phyloP scores from a whole-genome alignment of 2,329 filamentous ascomycete species.

The Fusarium tuaranense region DNA sequence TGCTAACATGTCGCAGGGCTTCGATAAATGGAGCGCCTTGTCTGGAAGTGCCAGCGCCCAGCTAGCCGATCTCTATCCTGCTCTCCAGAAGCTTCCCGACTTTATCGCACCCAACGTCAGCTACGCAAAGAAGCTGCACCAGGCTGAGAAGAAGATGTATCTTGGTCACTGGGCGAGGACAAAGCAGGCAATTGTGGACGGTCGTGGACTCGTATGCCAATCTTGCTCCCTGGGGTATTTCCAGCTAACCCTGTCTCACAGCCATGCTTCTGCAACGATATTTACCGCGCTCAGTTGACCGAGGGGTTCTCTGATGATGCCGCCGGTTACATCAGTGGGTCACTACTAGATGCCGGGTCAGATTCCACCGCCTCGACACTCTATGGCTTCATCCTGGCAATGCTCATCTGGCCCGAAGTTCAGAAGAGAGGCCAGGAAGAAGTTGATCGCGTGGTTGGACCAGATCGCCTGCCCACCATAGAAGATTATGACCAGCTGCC shows the following conservation, averaged over 20 bases:
- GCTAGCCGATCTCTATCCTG: neutral
- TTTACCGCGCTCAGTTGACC: slow-evolving; percentile 21
- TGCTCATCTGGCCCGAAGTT: slow-evolving; percentile 47
- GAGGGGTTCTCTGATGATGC: slow-evolving; percentile 35
- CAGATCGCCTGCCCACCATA: neutral
- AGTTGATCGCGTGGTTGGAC: neutral
- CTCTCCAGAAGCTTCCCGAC: neutral
- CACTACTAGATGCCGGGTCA: slow-evolving; percentile 46
- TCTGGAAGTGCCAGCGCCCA: neutral
- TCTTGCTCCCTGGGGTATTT: accelerated
- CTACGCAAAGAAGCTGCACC: neutral
- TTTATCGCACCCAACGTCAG: neutral
- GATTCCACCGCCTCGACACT: slow-evolving; percentile 47
- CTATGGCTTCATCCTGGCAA: slow-evolving; percentile 56
- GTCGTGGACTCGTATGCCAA: neutral
- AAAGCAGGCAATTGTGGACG: neutral
- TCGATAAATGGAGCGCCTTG: neutral
- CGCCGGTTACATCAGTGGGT: slow-evolving; percentile 35
- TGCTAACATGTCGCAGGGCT: neutral
- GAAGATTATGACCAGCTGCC: neutral
- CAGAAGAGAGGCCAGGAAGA: neutral
- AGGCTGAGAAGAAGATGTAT: neutral
- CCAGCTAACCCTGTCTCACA: neutral
- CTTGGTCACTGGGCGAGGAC: neutral
- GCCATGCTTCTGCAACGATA: slow-evolving; percentile 38